Evolutionary conservation across 441 rosid genomes (phyloP).

Genomic region (Populus trichocarpa): DNA sequence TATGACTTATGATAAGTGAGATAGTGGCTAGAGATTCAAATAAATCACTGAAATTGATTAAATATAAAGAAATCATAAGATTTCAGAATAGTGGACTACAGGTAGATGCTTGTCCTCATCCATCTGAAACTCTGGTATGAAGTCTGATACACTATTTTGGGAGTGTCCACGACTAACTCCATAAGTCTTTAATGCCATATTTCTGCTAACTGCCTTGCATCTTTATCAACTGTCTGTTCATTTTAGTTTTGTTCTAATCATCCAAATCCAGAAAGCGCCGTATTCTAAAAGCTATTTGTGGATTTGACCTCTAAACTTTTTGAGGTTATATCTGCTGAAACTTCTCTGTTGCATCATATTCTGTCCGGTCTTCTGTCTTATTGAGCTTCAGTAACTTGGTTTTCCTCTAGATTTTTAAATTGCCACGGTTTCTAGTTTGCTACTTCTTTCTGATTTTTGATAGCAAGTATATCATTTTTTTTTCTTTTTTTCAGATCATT

Average conservation of each 20-base stretch:
- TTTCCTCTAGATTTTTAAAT: slow-evolving; percentile 7
- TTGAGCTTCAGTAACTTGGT: slow-evolving; percentile 11
- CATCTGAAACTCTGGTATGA: background rate
- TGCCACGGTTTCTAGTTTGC: slow-evolving; percentile 5
- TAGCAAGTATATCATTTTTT: background rate
- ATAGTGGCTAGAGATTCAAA: background rate
- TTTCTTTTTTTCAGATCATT: slow-evolving; percentile 53
- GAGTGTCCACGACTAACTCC: background rate
- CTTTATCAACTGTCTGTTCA: background rate
- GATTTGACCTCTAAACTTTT: background rate
- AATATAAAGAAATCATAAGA: background rate
- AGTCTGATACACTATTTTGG: background rate
- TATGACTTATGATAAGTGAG: background rate
- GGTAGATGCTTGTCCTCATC: background rate
- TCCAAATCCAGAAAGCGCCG: background rate
- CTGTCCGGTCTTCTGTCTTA: slow-evolving; percentile 7
- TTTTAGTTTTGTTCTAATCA: background rate
- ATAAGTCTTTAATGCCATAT: background rate
- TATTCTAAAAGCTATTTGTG: background rate
- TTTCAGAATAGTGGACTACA: background rate
- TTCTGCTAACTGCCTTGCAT: background rate
- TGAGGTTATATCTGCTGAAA: background rate
- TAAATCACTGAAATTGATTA: background rate
- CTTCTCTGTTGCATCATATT: background rate
- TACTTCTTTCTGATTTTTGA: slow-evolving; percentile 10